Conservation (phyloP, 768 basidiomycete genomes). For the Termitomyces sp. region DNA sequence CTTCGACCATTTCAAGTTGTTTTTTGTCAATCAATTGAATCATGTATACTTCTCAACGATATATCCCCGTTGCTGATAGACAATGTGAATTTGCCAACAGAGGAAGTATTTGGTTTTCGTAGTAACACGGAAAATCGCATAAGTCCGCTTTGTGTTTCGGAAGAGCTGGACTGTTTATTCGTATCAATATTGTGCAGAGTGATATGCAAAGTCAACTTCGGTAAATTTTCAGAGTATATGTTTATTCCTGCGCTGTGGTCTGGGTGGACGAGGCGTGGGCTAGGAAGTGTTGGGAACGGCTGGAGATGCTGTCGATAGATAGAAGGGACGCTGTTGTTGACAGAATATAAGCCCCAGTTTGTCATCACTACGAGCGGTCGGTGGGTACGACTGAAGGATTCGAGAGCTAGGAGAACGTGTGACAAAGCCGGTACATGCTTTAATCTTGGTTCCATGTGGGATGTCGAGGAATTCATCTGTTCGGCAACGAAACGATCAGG, state of each 20-base stretch:
- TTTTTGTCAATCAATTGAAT: neutral
- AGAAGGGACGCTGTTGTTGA: constrained; percentile 1
- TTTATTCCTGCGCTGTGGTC: neutral
- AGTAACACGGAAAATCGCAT: constrained; percentile 1
- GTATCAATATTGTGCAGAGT: constrained; percentile 4
- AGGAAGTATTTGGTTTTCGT: constrained; percentile 2
- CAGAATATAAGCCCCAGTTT: constrained; percentile 49
- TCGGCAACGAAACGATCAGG: constrained; percentile 62
- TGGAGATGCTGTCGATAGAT: constrained; percentile 51
- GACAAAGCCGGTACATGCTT: constrained; percentile 28
- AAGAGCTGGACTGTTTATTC: neutral
- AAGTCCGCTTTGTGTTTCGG: neutral
- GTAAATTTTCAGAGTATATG: neutral
- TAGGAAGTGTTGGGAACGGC: constrained; percentile 17
- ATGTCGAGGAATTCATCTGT: constrained; percentile 27
- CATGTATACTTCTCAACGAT: neutral
- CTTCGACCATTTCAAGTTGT: neutral
- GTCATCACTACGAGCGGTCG: constrained; percentile 50
- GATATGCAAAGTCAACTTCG: constrained; percentile 15
- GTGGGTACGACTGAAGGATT: constrained; percentile 43
- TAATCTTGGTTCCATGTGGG: constrained; percentile 2
- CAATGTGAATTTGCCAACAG: constrained; percentile 5
- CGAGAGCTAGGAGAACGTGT: constrained; percentile 44
- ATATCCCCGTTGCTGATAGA: constrained; percentile 2
- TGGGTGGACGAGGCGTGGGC: neutral